Evolutionary conservation across 2,329 filamentous ascomycete genomes (phyloP).

Genomic region (Nigrograna mackinnonii): DNA sequence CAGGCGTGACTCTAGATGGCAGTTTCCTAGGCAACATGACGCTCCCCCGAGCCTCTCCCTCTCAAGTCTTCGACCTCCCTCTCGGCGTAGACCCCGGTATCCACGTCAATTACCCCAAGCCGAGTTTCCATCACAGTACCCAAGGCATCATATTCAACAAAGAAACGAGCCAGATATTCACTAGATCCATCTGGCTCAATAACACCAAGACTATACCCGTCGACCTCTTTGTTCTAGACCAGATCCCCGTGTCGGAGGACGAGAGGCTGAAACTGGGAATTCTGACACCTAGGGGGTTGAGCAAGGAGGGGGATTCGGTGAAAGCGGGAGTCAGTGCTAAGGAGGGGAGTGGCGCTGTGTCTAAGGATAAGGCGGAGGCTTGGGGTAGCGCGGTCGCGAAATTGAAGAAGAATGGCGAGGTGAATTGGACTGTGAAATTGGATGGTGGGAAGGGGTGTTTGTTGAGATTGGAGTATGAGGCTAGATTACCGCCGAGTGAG

Average conservation of each 20-base stretch:
- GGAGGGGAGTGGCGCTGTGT: conserved; percentile 11
- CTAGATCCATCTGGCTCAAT: conserved; percentile 52
- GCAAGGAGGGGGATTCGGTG: conserved; percentile 20
- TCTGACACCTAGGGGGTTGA: conserved; percentile 53
- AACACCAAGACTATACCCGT: conserved; percentile 52
- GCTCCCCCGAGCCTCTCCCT: conserved; percentile 60
- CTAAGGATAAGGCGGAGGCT: conserved; percentile 34
- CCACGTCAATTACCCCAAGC: conserved; percentile 58
- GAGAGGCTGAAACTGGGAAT: conserved; percentile 60
- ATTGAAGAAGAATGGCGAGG: conserved; percentile 31
- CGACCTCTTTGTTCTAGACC: conserved; percentile 59
- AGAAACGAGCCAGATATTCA: conserved; percentile 57
- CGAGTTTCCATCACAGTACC: conserved; percentile 56
- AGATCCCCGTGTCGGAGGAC: conserved; percentile 65
- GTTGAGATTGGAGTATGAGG: conserved; percentile 64
- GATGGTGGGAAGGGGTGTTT: conserved; percentile 59
- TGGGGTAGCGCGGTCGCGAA: conserved; percentile 20
- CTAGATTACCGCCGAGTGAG: conserved; percentile 59
- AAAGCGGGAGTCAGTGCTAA: conserved; percentile 13
- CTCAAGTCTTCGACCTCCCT: conserved; percentile 57
- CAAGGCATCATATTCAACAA: conserved; percentile 56
- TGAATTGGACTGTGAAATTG: conserved; percentile 20
- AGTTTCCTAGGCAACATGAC: conserved; percentile 62
- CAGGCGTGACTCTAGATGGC: conserved; percentile 65
- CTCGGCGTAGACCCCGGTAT: conserved; percentile 66